Percentiles rank a stretch among this genome's conserved stretches.
These are phyloP conservation scores for Fraxinus dipetala DNA, from an alignment of 305 asterid species.

Conservation along the genomic window DNA sequence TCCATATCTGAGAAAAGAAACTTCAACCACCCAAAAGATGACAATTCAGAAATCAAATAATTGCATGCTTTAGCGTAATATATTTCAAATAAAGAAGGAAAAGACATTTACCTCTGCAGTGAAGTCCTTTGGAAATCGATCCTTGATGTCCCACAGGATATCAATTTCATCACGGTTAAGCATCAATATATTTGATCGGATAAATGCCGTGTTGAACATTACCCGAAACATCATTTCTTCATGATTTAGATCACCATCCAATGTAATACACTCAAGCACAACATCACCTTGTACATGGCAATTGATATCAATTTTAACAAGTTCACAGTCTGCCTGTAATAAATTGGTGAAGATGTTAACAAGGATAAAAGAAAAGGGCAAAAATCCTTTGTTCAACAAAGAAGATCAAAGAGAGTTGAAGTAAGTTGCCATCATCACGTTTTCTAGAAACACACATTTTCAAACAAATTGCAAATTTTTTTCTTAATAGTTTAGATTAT, in stretches of 20 bases:
- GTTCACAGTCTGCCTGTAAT: slow-evolving; percentile 63
- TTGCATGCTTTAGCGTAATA: background rate
- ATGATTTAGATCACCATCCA: slow-evolving; percentile 39
- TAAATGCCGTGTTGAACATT: slow-evolving; percentile 71
- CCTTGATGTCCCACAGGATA: slow-evolving; percentile 46
- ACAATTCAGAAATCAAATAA: slow-evolving; percentile 14
- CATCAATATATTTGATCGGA: slow-evolving; percentile 49
- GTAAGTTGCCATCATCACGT: background rate
- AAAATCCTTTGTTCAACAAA: slow-evolving; percentile 8
- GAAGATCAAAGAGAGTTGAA: background rate
- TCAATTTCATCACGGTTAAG: slow-evolving; percentile 58
- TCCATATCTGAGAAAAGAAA: slow-evolving; percentile 62
- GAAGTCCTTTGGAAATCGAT: slow-evolving; percentile 52
- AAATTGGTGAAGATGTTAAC: slow-evolving; percentile 24
- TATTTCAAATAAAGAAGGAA: background rate
- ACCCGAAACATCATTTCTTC: slow-evolving; percentile 62
- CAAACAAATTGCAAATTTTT: background rate
- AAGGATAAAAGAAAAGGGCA: background rate
- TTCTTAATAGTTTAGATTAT: background rate
- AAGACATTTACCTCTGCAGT: slow-evolving; percentile 57
- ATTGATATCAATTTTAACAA: slow-evolving; percentile 56
- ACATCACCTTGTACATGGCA: slow-evolving; percentile 74
- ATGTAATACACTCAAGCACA: slow-evolving; percentile 60
- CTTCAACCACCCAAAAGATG: slow-evolving; percentile 35
- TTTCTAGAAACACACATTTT: background rate